These are phyloP conservation scores for Aspergillus funiculosus DNA, from an alignment of 495 filamentous ascomycete genomes.

Conservation along the genomic window DNA sequence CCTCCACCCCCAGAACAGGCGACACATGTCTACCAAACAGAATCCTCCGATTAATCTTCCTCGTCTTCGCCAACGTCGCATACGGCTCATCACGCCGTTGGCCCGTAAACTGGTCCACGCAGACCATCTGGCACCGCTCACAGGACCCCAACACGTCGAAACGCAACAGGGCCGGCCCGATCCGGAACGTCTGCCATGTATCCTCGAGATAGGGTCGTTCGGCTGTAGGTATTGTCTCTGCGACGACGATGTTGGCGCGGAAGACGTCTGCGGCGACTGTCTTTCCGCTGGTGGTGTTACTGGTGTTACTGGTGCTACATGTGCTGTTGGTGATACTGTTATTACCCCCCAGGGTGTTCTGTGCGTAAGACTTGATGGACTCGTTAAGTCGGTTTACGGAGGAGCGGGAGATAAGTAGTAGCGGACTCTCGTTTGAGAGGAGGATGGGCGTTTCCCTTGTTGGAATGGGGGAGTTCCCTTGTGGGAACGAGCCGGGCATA, in stretches of 20 bases:
- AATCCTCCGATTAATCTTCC: constrained; percentile 73
- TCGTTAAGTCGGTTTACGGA: constrained; percentile 74
- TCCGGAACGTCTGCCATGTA: constrained; percentile 36
- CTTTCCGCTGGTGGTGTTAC: constrained; percentile 23
- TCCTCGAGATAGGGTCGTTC: constrained; percentile 55
- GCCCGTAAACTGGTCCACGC: constrained; percentile 79
- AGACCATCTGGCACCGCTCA: constrained; percentile 91
- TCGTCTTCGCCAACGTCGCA: constrained; percentile 77
- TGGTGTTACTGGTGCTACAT: neutral
- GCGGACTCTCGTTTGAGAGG: constrained; percentile 87
- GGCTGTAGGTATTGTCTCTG: constrained; percentile 42
- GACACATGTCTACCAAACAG: constrained; percentile 78
- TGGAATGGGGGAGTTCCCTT: constrained; percentile 41
- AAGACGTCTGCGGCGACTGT: constrained; percentile 69
- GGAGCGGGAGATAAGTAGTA: constrained; percentile 72
- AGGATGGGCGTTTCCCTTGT: constrained; percentile 52
- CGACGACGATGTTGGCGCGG: constrained; percentile 78
- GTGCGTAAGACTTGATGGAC: constrained; percentile 52
- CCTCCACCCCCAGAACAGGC: constrained; percentile 16
- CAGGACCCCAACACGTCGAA: constrained; percentile 77
- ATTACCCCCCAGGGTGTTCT: no score
- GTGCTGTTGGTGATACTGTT: no score
- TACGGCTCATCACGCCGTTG: constrained; percentile 78
- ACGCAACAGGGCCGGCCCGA: constrained; percentile 31
- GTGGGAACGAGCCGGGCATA: constrained; percentile 57